A percentile compares a stretch with the other conserved stretches of the same genome.
Evolutionary conservation across 106 monocot species (phyloP).

Genomic region (Acorus calamus): DNA sequence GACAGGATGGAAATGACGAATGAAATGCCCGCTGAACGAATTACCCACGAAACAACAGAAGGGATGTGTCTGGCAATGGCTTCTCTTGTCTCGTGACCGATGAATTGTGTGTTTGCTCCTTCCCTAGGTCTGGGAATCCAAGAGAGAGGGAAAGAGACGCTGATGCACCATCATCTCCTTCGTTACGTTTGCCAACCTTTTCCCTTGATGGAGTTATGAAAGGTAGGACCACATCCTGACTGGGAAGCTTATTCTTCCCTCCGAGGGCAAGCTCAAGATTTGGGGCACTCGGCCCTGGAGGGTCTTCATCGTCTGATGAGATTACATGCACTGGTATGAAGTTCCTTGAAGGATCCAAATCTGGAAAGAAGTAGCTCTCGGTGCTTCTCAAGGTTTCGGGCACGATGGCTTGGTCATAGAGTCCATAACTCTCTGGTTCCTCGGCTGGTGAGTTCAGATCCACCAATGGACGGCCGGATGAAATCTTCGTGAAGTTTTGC

Average conservation of each 20-base stretch:
- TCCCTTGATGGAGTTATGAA: slow-evolving; percentile 9
- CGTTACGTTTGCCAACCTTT: not conserved
- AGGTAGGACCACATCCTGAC: slow-evolving; percentile 6
- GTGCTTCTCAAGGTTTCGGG: slow-evolving; percentile 1
- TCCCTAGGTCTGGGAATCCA: slow-evolving; percentile 25
- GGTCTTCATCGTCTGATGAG: slow-evolving; percentile 33
- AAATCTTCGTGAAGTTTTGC: slow-evolving; percentile 1
- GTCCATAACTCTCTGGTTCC: not conserved
- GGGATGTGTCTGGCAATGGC: slow-evolving; percentile 12
- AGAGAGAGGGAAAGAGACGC: slow-evolving; percentile 62
- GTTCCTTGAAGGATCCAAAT: slow-evolving; percentile 8
- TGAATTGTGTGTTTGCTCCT: not conserved
- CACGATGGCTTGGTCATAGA: not conserved
- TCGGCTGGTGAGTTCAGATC: slow-evolving; percentile 6
- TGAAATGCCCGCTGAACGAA: not conserved
- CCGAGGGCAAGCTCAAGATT: slow-evolving; percentile 57
- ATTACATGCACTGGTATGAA: slow-evolving; percentile 15
- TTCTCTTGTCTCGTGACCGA: slow-evolving; percentile 10
- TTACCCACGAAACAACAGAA: slow-evolving; percentile 34
- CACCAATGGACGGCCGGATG: slow-evolving; percentile 35
- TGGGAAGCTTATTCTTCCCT: slow-evolving; percentile 14
- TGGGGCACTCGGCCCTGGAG: slow-evolving; percentile 14
- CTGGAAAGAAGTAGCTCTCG: slow-evolving; percentile 29
- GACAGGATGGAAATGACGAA: slow-evolving; percentile 13
- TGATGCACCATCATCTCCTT: slow-evolving; percentile 26